Base-by-base conservation (phyloP, 1,284 basidiomycete genomes). In the Peniophora sp. region DNA sequence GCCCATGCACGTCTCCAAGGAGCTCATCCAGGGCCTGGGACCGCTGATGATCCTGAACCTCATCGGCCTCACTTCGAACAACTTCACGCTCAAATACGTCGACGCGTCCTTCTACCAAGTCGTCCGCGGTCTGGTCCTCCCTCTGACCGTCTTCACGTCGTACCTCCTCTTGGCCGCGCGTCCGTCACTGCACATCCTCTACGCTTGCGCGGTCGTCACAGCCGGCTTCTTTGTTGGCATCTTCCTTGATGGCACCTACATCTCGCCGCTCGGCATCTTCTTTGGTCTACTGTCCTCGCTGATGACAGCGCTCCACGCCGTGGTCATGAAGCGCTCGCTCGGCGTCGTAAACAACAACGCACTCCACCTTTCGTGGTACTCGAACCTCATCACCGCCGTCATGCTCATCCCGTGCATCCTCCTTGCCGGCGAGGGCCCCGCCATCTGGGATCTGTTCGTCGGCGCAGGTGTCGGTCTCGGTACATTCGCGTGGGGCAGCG, bases 51-150 rank as follows among this genome's bases (percentile, higher is more conserved):
- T 68, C 24, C 69, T 93, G 55, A 93, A 86, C 57, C 82, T 92
- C 37, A 62, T 92, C 36, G 88, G 89, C 11, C 74, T 95, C 51
- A 89, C 84, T 88, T 89, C 49, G 9, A 91, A 88, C 69, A 95
- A 93, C 64, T 92, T 87, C 62, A 93, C 90, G 50, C 76, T 94
- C 47, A 88, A 92, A 80, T 90, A 86, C 60, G 92, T 94, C 59
- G 92, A 94, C 54, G 88, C 91, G 3, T 93, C 92, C 0, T 93
- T 93, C 68, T 94, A 94, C 64, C 90, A 91, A 69, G 83, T 93
- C 53, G 90, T 90, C 1, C 83, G 89, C n/a, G 90, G 89, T 15
- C 75, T 93, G 55, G 78, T 93, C 24, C 78, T 93, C 32, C 91
- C 92, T 0, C 88, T 91, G 72, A 95, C 92, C 15, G 89, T 93